These are phyloP conservation scores for Austroboletus eburneus DNA, from an alignment of 768 basidiomycete species.

Conservation along the genomic window DNA sequence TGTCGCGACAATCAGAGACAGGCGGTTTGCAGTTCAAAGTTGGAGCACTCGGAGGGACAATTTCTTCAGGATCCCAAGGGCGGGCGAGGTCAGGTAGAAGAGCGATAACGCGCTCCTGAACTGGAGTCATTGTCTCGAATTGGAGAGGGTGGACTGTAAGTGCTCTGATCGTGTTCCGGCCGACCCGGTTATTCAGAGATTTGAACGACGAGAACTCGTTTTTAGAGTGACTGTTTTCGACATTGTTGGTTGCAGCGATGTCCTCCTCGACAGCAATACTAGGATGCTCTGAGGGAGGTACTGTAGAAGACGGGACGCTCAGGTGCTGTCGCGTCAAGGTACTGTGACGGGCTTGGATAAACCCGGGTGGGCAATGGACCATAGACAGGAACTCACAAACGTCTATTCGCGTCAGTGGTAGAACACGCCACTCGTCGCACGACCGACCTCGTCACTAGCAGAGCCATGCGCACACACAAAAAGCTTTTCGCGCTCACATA, in stretches of 20 bases:
- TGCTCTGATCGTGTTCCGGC: constrained; percentile 47
- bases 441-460: constrained; percentile 1
- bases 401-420: neutral
- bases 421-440: neutral
- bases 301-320: neutral
- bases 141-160: constrained; percentile 62
- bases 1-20: constrained; percentile 44
- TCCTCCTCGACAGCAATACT: neutral
- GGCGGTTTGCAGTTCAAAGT: neutral
- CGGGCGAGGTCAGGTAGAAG: constrained; percentile 67
- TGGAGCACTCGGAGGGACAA: neutral
- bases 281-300: neutral
- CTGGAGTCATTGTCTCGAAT: constrained; percentile 69
- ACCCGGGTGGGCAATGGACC: neutral
- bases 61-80: constrained; percentile 41
- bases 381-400: constrained; percentile 15
- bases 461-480: too few species aligned
- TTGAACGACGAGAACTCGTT: constrained; percentile 24
- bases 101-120: constrained; percentile 75
- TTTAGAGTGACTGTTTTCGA: neutral
- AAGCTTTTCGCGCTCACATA: too few species aligned
- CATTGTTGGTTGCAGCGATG: neutral
- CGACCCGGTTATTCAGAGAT: constrained; percentile 37
- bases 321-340: constrained; percentile 2
- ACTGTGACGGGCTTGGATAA: constrained; percentile 1